Evolutionary conservation across 306 rosid species (phyloP), one percentile per base, ranked within the genome.

Genomic region (Inga leiocalycina): DNA sequence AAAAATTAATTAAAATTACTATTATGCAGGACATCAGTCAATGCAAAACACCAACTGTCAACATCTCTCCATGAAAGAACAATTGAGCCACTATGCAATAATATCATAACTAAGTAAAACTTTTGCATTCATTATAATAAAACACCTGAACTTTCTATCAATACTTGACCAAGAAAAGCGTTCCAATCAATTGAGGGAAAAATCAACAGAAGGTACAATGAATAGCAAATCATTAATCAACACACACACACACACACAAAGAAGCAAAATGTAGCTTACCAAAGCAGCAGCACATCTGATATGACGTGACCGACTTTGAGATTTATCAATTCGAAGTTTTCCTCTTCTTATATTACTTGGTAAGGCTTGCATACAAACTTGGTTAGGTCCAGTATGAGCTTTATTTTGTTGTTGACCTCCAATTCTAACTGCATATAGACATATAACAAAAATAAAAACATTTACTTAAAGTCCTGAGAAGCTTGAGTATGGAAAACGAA

Each of bases 281-380:
- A 64, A 91, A 57, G 93, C 89, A 56, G 91, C 86, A 61, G 87
- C 74, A 77, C 92, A 84, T 56, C 74, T 83, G 52, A 91, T 16
- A 68, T 79, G 65, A 84, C 80, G 74, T 20, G 88, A 81, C 32
- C 27, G 81, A 83, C 49, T 80, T 84, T 48, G 86, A 82, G 80
- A 84, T 12, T 76, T 84, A 56, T 41, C 74, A 81, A 32, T 66
- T 71, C 17, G 76, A 79, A 62, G 83, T 49, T 65, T 77, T 77
- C 78, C 86, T 61, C 82, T 82, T 75, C 83, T 76, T n/a, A 45
- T 59, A 80, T 83, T 81, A 72, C 70, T 75, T n/a, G 91, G 86
- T 44, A 34, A 82, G 48, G 79, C 80, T 48, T 30, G 85, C 81
- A 82, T 34, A 78, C 74, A 19, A 81, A 84, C 86, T 75, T 71